Percentiles rank a stretch among this genome's conserved stretches.
Evolutionary conservation across 2,329 filamentous ascomycete species (phyloP).

Genomic region (Ophiostoma perfectum): DNA sequence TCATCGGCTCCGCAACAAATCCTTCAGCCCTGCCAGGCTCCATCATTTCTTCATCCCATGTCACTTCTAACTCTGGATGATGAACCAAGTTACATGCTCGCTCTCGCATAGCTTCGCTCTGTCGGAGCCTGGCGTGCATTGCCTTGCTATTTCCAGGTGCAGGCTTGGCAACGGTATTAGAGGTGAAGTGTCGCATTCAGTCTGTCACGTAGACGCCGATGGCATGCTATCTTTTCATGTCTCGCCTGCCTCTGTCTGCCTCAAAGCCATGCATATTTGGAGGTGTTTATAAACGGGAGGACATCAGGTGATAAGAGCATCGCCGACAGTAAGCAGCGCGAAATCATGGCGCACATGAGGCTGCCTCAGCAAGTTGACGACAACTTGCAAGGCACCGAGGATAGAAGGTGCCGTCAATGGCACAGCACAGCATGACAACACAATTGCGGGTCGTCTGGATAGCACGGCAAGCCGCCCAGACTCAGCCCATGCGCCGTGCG

Average conservation of each 20-base stretch:
- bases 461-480: conserved; percentile 5
- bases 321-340: neutral
- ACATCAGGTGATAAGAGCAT: neutral
- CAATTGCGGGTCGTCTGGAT: neutral
- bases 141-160: neutral
- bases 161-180: neutral
- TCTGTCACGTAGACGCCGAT: neutral
- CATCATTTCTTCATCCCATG: neutral
- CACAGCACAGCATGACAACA: neutral
- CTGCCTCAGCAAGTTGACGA: neutral
- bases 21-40: conserved; percentile 2
- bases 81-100: too few relatives aligned
- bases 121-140: neutral
- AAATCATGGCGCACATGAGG: neutral
- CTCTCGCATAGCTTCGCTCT: neutral
- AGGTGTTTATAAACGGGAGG: neutral
- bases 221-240: neutral
- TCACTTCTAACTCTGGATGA: neutral
- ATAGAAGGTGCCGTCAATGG: neutral
- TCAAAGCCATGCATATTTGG: too few relatives aligned
- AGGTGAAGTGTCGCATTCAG: neutral
- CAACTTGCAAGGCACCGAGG: neutral
- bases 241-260: neutral
- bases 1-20: neutral
- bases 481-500: neutral